Evolutionary conservation across 768 basidiomycete genomes (phyloP).

Genomic region (Russula earlei): DNA sequence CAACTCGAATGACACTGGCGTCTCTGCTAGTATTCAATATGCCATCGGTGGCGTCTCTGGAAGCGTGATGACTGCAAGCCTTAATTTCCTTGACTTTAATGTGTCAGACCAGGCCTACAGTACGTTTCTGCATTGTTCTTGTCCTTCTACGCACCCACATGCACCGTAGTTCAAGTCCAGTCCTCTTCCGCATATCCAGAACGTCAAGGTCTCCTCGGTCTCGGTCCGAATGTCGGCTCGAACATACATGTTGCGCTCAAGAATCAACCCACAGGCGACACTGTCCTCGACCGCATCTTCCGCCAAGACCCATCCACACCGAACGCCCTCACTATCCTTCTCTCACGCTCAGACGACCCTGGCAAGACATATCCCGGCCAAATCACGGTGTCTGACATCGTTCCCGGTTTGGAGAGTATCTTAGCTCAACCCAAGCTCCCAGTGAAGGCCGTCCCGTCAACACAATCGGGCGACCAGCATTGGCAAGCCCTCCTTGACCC

Average conservation of each 20-base stretch:
- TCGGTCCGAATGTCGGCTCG: constrained; percentile 55
- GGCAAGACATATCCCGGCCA: constrained; percentile 45
- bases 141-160: background rate
- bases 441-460: constrained; percentile 33
- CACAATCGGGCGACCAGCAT: constrained; percentile 40
- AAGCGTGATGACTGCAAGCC: constrained; percentile 33
- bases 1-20: constrained; percentile 31
- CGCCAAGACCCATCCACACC: constrained; percentile 44
- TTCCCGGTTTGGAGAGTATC: constrained; percentile 41
- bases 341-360: constrained; percentile 51
- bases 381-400: constrained; percentile 51
- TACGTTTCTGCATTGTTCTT: constrained; percentile 25
- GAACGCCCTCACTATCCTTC: constrained; percentile 53
- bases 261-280: constrained; percentile 34
- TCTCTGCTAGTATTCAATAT: constrained; percentile 37
- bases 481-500: constrained; percentile 57
- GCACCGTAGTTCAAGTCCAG: constrained; percentile 33
- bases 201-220: constrained; percentile 39
- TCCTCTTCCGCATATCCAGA: constrained; percentile 26
- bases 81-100: constrained; percentile 37
- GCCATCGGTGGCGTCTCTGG: constrained; percentile 45
- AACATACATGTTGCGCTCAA: constrained; percentile 32
- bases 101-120: constrained; percentile 39
- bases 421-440: constrained; percentile 41
- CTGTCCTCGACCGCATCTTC: constrained; percentile 60